Conservation (phyloP, 177 flowering plant species). For the Telopea speciosissima region DNA sequence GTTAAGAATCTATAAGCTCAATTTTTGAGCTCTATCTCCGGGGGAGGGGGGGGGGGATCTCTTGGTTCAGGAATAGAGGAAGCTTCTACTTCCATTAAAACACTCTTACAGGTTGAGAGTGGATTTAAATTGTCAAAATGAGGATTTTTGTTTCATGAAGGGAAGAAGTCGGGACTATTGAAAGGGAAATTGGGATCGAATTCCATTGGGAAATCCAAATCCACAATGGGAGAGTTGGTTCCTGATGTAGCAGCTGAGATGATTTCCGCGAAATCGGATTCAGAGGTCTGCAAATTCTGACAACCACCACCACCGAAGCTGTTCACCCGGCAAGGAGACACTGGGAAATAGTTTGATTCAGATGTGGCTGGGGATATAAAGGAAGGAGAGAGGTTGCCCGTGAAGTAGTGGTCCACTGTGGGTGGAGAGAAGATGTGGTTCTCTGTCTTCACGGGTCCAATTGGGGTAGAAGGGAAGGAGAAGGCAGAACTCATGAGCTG, state of each 20-base stretch:
- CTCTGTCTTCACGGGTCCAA: slow-evolving; percentile 11
- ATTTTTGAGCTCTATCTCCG: background rate
- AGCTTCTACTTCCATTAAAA: too few relatives aligned
- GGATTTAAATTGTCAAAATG: too few relatives aligned
- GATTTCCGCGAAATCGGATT: slow-evolving; percentile 44
- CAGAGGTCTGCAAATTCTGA: slow-evolving; percentile 26
- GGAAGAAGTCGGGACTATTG: slow-evolving; percentile 33
- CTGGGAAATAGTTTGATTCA: slow-evolving; percentile 42
- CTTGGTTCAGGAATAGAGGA: too few relatives aligned
- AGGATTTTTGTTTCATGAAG: slow-evolving; percentile 8
- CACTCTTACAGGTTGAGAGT: too few relatives aligned
- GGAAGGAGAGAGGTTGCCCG: slow-evolving; percentile 28
- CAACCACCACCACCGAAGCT: slow-evolving; percentile 24
- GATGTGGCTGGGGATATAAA: slow-evolving; percentile 57
- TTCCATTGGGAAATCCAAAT: slow-evolving; percentile 44
- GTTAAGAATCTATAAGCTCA: background rate
- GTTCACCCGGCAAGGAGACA: slow-evolving; percentile 31
- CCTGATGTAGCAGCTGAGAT: slow-evolving; percentile 49
- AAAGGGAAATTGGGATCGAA: slow-evolving; percentile 52
- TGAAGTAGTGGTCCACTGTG: slow-evolving; percentile 10
- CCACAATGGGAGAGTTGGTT: slow-evolving; percentile 46
- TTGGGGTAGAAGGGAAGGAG: slow-evolving; percentile 20
- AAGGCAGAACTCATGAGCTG: slow-evolving; percentile 7
- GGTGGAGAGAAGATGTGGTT: slow-evolving; percentile 10
- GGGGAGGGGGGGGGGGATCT: too few relatives aligned